Evolutionary conservation across 2,329 filamentous ascomycete species (phyloP), one percentile per base, ranked within the genome.

Genomic region (Fusarium pseudoanthophilum): DNA sequence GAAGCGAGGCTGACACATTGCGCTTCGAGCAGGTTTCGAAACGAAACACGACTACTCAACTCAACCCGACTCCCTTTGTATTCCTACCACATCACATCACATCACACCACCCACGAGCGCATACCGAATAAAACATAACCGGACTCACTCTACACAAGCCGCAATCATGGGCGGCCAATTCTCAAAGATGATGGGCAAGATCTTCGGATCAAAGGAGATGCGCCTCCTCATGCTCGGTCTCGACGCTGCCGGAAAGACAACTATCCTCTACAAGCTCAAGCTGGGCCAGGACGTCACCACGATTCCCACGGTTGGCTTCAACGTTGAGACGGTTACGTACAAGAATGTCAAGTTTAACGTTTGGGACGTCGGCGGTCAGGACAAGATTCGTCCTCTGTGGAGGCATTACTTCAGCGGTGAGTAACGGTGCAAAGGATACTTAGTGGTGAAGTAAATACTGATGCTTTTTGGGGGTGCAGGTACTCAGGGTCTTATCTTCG

Each of bases 341-440:
- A 98, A 98, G 90, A 98, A 98, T 84, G 95, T 98, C 85, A 97
- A 98, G 85, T 98, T 98, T 88, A 98, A 97, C 80, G 95, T 98
- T 73, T 98, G 95, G 95, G 95, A 98, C 87, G 95, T 98, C 69
- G 95, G 95, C 84, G 95, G 95, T 75, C 95, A 98, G 88, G 95
- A 98, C 89, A 98, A 98, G 92, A 98, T 98, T 81, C 90, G 95
- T 76, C 95, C 95, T 73, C 87, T 98, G 70, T 98, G 95, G 95
- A 92, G 95, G 85, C 95, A 98, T 87, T 98, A 98, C 87, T 98
- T 97, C 82, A 93, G 91, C 77, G 92, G 92, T 91, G 83, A 79
- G 88, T 40, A 32, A 14, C 24, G 20, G 26, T 40, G 11, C 4
- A 4, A 39, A 14, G 20, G 3, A 21, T 13, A 7, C 11, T 39